Evolutionary conservation across 306 rosid species (phyloP), one percentile per base, ranked within the genome.

Genomic region (Pterocarpus santalinus): DNA sequence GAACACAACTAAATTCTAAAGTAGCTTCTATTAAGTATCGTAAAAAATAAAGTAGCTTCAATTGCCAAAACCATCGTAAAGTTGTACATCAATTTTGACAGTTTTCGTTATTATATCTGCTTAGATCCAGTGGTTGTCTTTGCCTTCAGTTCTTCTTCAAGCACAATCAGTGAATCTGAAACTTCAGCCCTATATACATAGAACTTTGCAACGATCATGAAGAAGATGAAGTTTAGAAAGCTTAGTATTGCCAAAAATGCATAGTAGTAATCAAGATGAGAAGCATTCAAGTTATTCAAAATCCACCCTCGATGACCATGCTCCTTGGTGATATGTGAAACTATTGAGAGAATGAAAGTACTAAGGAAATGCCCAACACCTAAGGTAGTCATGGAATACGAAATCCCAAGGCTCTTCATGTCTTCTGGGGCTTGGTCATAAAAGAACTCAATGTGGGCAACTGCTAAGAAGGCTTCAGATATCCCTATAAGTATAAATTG

Each of bases 351-450:
- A 68, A 93, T 39, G 67, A 93, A 82, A 61, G 90, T 82, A n/a
- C 93, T 93, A 1, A 91, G 74, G 32, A 90, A 93, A 58, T 73
- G 82, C 43, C 97, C 98, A 61, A 87, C 77, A 2, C 97, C 97
- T 57, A 85, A 13, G 58, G 90, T 84, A 49, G 89, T 90, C 13
- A 88, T 83, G 81, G 87, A 93, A 65, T 83, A 93, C 0, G 94
- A 89, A 57, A 94, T 86, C 2, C 97, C 94, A 57, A 93, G 82
- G 61, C 98, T 93, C 81, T 91, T 91, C 98, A 90, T 93, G 81
- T 87, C 78, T 62, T 87, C 86, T 0, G 98, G 98, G 2, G 98
- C 94, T 52, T 93, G 98, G 65, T 89, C 94, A 38, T 90, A 93
- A 85, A 93, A 93, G 35, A 91, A 86, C 81, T 93, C 98, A 0